Base-by-base conservation (phyloP, 495 filamentous ascomycete genomes). In the Alectoria sarmentosa region DNA sequence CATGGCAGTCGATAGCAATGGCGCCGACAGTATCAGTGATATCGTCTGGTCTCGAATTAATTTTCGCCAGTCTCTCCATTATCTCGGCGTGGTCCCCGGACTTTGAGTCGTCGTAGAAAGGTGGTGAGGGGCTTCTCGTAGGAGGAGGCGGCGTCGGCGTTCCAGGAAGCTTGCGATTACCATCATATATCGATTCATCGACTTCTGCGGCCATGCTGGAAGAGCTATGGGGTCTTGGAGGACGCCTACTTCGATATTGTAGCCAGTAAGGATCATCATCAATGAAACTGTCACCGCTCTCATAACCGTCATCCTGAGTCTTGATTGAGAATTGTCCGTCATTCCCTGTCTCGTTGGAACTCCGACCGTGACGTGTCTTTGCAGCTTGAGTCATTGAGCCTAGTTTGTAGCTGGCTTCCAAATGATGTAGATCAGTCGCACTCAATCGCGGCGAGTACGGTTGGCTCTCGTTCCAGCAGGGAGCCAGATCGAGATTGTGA, bases 21-120 rank as follows among this genome's bases (percentile, higher is more conserved):
- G 91, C 95, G 13, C 94, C 94, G 42, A 98, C 90, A 4, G 94
- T 98, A 76, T 98, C 94, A 6, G 88, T 95, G 64, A 98, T 86
- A 21, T 67, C 58, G 69, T 88, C 85, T 23, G 30, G 28, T 71
- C 73, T 44, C n/a, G 55, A 37, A 32, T 14, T 17, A 9, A 23
- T 44, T 41, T 23, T 38, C 14, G 9, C 48, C 15, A 54, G 39
- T 39, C 13, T 26, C 0, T 54, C 28, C 32, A 52, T 23, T 21
- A 21, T 26, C 21, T 17, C 38, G 13, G 7, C 23, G 15, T 32
- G 34, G 23, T 44, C 34, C 15, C 6, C 28, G 3, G 48, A 19
- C 19, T 14, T 49, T 23, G 56, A 19, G 7, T 41, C 19, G 0
- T 41, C 26, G 2, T 23, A 23, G 17, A 28, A 32, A 1, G 49